A percentile compares a stretch with the other conserved stretches of the same genome.
Evolutionary conservation across 805 yeast species (phyloP).

Genomic region (Monosporozyma aerobia): DNA sequence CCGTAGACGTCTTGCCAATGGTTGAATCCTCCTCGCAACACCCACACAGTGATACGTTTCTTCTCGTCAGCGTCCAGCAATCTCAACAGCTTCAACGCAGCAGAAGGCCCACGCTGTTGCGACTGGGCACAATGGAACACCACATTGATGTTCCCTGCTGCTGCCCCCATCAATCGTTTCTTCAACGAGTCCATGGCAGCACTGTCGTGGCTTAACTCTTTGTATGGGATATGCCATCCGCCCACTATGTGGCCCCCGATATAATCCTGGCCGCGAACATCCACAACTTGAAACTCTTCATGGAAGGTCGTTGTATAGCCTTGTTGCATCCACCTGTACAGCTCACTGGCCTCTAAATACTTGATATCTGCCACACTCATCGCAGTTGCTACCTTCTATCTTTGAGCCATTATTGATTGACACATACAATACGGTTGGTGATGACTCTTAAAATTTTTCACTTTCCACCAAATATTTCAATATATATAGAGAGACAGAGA

Average conservation of each 20-base stretch:
- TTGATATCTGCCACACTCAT: slow-evolving; percentile 15
- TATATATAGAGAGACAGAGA: not conserved
- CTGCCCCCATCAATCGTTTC: slow-evolving; percentile 29
- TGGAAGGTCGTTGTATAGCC: slow-evolving; percentile 13
- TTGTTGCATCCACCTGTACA: slow-evolving; percentile 21
- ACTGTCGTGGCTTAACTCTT: slow-evolving; percentile 41
- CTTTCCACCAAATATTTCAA: not conserved
- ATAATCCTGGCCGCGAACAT: slow-evolving; percentile 78
- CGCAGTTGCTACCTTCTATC: no score
- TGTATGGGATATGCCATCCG: slow-evolving; percentile 23
- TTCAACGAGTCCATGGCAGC: slow-evolving; percentile 31
- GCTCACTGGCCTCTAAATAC: slow-evolving; percentile 20
- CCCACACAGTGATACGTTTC: slow-evolving; percentile 46
- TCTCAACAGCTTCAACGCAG: slow-evolving; percentile 55
- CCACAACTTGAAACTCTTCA: slow-evolving; percentile 42
- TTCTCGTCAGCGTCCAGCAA: slow-evolving; percentile 17
- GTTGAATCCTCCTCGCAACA: slow-evolving; percentile 76
- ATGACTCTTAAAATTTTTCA: not conserved
- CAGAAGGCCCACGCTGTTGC: slow-evolving; percentile 86
- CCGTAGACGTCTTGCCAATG: slow-evolving; percentile 78
- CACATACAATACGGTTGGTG: not conserved
- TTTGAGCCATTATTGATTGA: no score
- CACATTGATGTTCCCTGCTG: slow-evolving; percentile 21
- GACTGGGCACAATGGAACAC: slow-evolving; percentile 88
- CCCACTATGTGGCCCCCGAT: slow-evolving; percentile 45